Conservation (phyloP, 1,284 basidiomycete species). For the Vanrija humicola region DNA sequence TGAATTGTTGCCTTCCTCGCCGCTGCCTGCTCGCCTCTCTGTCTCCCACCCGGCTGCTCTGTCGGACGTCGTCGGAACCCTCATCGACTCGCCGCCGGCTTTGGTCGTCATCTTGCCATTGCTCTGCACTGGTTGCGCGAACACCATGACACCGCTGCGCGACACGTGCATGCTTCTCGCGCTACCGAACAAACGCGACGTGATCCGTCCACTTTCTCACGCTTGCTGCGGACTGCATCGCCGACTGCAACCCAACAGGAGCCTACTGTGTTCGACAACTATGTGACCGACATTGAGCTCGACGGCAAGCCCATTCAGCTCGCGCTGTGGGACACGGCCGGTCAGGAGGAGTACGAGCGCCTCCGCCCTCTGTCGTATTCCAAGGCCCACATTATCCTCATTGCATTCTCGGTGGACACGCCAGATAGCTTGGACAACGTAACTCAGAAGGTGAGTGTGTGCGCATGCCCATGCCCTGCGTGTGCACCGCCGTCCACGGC, state of each 20-base stretch:
- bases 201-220: no score
- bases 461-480: no score
- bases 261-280: constrained; percentile 92
- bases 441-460: constrained; percentile 66
- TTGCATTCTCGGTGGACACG: constrained; percentile 93
- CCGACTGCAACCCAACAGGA: constrained; percentile 19
- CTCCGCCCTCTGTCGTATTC: constrained; percentile 94
- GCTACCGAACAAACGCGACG: not conserved
- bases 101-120: no score
- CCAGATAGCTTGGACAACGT: constrained; percentile 97
- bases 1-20: not conserved
- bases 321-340: constrained; percentile 66
- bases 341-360: constrained; percentile 96
- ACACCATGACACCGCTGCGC: no score
- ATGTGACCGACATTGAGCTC: constrained; percentile 93
- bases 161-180: no score
- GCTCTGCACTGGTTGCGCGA: no score
- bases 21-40: no score
- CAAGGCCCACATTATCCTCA: constrained; percentile 96
- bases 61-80: no score
- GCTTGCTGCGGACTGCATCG: no score
- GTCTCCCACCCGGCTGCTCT: no score
- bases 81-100: no score
- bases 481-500: not conserved
- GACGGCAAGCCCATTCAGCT: constrained; percentile 83